A percentile compares a stretch with the other conserved stretches of the same genome.
These are phyloP conservation scores for Debaryomyces psychrophilus DNA, from an alignment of 1,139 yeast genomes.

Conservation along the genomic window DNA sequence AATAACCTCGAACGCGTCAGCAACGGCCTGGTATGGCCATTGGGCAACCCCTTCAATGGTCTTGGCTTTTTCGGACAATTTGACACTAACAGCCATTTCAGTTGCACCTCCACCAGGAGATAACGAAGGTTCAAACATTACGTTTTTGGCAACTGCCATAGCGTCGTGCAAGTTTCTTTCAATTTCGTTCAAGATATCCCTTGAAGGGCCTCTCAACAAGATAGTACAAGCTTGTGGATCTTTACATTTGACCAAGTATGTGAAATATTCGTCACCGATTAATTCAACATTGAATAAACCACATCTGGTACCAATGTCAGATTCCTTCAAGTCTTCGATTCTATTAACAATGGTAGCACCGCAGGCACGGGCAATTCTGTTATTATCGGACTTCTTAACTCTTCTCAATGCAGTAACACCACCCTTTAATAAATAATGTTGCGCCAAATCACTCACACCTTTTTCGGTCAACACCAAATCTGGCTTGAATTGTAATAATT, in stretches of 20 bases:
- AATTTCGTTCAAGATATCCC: slow-evolving; percentile 93
- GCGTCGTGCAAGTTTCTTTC: slow-evolving; percentile 98
- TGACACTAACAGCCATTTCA: slow-evolving; percentile 96
- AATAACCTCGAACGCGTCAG: slow-evolving; percentile 97
- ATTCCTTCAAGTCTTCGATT: slow-evolving; percentile 88
- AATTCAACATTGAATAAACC: slow-evolving; percentile 91
- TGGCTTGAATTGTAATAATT: slow-evolving; percentile 82
- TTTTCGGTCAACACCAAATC: slow-evolving; percentile 96
- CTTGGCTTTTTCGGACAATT: slow-evolving; percentile 87
- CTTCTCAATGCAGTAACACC: slow-evolving; percentile 93
- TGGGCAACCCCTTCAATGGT: slow-evolving; percentile 93
- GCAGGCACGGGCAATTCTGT: slow-evolving; percentile 95
- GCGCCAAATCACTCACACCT: slow-evolving; percentile 98
- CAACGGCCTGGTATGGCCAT: slow-evolving; percentile 99
- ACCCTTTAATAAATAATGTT: slow-evolving; percentile 91
- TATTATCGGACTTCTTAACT: slow-evolving; percentile 93
- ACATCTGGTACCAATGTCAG: slow-evolving; percentile 87
- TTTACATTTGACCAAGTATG: slow-evolving; percentile 78
- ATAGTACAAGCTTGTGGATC: slow-evolving; percentile 95
- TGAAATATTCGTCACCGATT: slow-evolving; percentile 96
- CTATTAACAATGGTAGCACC: slow-evolving; percentile 98
- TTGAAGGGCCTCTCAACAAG: slow-evolving; percentile 92
- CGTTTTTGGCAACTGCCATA: slow-evolving; percentile 96
- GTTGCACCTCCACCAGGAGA: slow-evolving; percentile 99
- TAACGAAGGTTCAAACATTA: slow-evolving; percentile 89